A percentile compares a stretch with the other conserved stretches of the same genome.
phyloP scores from a whole-genome alignment of 139 green algal genomes.

The Volvox africanus region DNA sequence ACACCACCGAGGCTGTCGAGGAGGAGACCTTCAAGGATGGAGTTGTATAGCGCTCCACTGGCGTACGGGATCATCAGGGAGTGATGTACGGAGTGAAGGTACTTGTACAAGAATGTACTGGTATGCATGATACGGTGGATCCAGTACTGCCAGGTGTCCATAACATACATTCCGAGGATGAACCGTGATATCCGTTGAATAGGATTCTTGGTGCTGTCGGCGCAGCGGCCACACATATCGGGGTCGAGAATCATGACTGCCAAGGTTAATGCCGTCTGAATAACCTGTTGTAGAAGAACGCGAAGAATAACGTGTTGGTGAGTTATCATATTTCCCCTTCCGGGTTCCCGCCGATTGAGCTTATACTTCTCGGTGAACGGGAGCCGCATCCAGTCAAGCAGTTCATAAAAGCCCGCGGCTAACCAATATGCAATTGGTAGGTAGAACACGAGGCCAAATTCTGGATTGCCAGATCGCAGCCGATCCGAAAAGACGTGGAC shows the following conservation, averaged over 20 bases:
- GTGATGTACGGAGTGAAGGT: conserved; percentile 77
- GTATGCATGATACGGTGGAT: conserved; percentile 80
- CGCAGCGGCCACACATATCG: conserved; percentile 45
- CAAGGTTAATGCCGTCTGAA: conserved; percentile 62
- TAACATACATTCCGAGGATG: conserved; percentile 71
- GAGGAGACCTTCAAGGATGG: conserved; percentile 74
- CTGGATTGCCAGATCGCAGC: background rate
- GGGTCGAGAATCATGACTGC: conserved; percentile 57
- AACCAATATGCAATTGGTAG: conserved; percentile 73
- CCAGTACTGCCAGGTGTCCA: conserved; percentile 83
- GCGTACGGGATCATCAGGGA: conserved; percentile 72
- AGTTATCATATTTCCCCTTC: conserved; percentile 39
- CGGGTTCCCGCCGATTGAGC: conserved; percentile 39
- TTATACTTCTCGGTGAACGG: conserved; percentile 35
- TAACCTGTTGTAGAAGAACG: conserved; percentile 76
- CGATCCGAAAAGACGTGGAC: background rate
- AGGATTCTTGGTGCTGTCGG: background rate
- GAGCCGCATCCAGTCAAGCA: conserved; percentile 65
- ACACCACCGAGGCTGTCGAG: conserved; percentile 78
- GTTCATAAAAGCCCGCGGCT: conserved; percentile 65
- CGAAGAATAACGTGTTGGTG: conserved; percentile 63
- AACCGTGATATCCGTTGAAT: conserved; percentile 42
- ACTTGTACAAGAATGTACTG: conserved; percentile 74
- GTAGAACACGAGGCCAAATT: conserved; percentile 59
- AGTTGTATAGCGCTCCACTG: conserved; percentile 81